Base-by-base conservation (phyloP, 805 yeast genomes). In the Saccharomycopsis fermentans region DNA sequence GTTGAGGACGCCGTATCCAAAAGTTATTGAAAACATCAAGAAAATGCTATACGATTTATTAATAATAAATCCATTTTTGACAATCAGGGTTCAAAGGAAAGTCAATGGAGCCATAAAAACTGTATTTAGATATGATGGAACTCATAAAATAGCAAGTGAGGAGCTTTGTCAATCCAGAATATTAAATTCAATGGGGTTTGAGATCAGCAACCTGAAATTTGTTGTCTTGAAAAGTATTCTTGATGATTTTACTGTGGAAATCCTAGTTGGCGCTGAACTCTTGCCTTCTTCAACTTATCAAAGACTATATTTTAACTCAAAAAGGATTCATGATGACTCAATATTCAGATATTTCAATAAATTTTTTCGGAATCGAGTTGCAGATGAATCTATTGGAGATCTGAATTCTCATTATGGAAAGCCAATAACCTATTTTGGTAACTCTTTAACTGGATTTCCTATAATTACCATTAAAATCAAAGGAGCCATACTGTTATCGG, bases 231-330 rank as follows among this genome's bases (percentile, higher is more conserved):
- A 21, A 21, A 12, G 29, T 21, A 8, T 26, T 21, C 24, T 19
- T 19, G 50, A 21, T 2, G 29, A 43, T 1, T 43, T 8, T 21
- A 11, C 50, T 17, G 24, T 43, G 12, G 50, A 43, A 43, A 24
- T 43, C 24, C 61, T 76, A 0, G 68, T 82, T 11, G 78, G 81
- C 0, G 65, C 63, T 3, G 39, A 57, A 0, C 71, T 79, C 0
- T 60, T 68, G 0, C 71, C 71, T 57, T 65, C 75, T 0, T 74
- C 69, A 50, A 60, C 64, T 1, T 70, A 73, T 58, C 87, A 82
- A 63, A 75, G 72, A 55, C 63, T 81, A 1, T 77, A 72, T 56
- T 62, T 79, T 24, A 81, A 83, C 65, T 73, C 73, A 2, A 68
- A 77, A 26, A 68, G 64, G 11, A 64, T 74, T 17, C 9, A 47